Conservation (phyloP, 805 yeast species). For the Pichia gijzeniarum region DNA sequence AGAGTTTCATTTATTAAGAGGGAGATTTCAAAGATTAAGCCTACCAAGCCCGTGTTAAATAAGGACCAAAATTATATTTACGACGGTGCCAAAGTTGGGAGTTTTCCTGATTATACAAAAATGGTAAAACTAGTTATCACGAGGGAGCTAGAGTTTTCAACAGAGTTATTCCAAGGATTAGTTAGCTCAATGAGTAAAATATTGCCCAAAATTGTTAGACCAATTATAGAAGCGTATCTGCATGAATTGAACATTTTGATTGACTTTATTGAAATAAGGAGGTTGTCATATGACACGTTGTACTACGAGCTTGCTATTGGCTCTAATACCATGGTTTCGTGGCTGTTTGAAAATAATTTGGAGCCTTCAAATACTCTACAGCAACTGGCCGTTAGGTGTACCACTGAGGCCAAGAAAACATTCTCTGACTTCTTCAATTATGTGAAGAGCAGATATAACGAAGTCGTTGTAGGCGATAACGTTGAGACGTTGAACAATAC, state of each 20-base stretch:
- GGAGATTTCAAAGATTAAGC: slow-evolving; percentile 40
- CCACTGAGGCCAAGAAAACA: slow-evolving; percentile 19
- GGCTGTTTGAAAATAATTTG: slow-evolving; percentile 13
- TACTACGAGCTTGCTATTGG: slow-evolving; percentile 45
- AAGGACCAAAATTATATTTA: slow-evolving; percentile 29
- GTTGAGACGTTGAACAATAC: slow-evolving; percentile 24
- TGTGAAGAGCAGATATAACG: slow-evolving; percentile 43
- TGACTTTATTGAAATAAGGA: slow-evolving; percentile 34
- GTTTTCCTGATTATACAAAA: slow-evolving; percentile 17
- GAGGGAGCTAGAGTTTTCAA: slow-evolving; percentile 18
- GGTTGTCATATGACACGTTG: slow-evolving; percentile 44
- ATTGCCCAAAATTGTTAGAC: slow-evolving; percentile 55
- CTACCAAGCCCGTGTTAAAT: slow-evolving; percentile 27
- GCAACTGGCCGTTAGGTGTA: slow-evolving; percentile 1
- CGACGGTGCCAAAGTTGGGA: slow-evolving; percentile 20
- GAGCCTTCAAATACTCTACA: slow-evolving; percentile 14
- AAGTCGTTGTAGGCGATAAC: slow-evolving; percentile 54
- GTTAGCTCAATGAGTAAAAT: slow-evolving; percentile 35
- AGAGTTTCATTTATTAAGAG: slow-evolving; percentile 32
- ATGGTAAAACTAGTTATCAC: slow-evolving; percentile 11
- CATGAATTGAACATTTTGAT: slow-evolving; percentile 34
- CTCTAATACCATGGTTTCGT: slow-evolving; percentile 7
- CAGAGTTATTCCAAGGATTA: slow-evolving; percentile 32
- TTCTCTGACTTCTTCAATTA: slow-evolving; percentile 50
- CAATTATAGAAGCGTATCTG: slow-evolving; percentile 35